A percentile compares a stretch with the other conserved stretches of the same genome.
Evolutionary conservation across 2,329 filamentous ascomycete species (phyloP).

Genomic region (Aspergillus fijiensis): DNA sequence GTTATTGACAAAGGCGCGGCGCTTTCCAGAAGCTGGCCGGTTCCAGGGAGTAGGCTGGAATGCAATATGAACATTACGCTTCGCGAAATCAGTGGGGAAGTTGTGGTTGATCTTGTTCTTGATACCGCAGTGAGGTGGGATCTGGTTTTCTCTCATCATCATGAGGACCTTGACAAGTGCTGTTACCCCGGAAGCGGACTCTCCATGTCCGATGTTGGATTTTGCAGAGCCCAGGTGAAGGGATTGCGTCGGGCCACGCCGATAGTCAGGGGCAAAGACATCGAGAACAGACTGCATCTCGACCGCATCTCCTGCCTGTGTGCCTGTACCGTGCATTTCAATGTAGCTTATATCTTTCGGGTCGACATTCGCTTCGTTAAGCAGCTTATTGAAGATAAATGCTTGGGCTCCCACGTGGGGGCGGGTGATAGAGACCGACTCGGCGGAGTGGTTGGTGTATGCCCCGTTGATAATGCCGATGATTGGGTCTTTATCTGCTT

Average conservation of each 20-base stretch:
- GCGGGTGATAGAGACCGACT: slow-evolving; percentile 80
- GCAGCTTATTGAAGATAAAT: slow-evolving; percentile 66
- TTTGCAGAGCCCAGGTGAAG: slow-evolving; percentile 65
- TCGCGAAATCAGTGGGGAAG: slow-evolving; percentile 45
- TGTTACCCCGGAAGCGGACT: slow-evolving; percentile 59
- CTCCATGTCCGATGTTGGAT: slow-evolving; percentile 63
- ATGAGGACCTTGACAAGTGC: slow-evolving; percentile 40
- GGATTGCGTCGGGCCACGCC: slow-evolving; percentile 35
- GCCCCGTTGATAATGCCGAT: slow-evolving; percentile 73
- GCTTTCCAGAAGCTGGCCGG: slow-evolving; percentile 28
- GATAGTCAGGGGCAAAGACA: slow-evolving; percentile 59
- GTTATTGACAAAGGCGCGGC: slow-evolving; percentile 60
- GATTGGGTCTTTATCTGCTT: slow-evolving; percentile 68
- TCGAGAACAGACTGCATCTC: slow-evolving; percentile 78
- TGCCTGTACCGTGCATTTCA: slow-evolving; percentile 89
- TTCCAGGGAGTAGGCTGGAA: slow-evolving; percentile 48
- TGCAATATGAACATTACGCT: slow-evolving; percentile 46
- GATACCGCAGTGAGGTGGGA: slow-evolving; percentile 37
- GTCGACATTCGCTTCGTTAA: slow-evolving; percentile 72
- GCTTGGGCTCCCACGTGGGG: slow-evolving; percentile 78
- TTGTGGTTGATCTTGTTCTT: slow-evolving; percentile 47
- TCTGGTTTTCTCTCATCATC: slow-evolving; percentile 38
- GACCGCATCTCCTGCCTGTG: slow-evolving; percentile 74
- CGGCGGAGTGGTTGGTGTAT: slow-evolving; percentile 79
- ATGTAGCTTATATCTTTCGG: slow-evolving; percentile 78